Conservation (phyloP, 2,329 filamentous ascomycete species). For the Trichoderma sp. region DNA sequence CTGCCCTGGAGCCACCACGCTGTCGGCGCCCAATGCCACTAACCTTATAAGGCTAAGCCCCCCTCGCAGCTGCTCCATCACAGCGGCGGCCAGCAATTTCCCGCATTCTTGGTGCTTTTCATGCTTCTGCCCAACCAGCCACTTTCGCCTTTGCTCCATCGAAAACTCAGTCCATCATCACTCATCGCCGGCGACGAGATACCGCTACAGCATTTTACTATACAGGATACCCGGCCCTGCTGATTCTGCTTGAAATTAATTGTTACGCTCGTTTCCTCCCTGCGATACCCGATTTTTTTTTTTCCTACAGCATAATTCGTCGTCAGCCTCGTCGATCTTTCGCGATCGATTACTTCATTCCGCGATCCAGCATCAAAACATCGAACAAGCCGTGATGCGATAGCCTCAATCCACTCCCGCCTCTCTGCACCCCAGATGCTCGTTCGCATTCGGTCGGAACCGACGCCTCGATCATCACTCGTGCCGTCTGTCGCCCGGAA, state of each 20-base stretch:
- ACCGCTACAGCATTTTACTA: slow-evolving; percentile 14
- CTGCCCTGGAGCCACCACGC: not conserved
- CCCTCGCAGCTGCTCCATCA: slow-evolving; percentile 30
- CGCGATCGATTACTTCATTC: slow-evolving; percentile 17
- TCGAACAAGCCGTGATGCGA: slow-evolving; percentile 31
- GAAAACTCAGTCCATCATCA: slow-evolving; percentile 7
- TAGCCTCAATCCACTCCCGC: slow-evolving; percentile 28
- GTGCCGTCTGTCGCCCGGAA: slow-evolving; percentile 20
- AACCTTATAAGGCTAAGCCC: slow-evolving; percentile 28
- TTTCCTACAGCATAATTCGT: not conserved
- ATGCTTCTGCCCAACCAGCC: slow-evolving; percentile 17
- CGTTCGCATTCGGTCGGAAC: slow-evolving; percentile 27
- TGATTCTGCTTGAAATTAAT: slow-evolving; percentile 12
- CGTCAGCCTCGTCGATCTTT: not conserved
- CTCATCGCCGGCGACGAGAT: slow-evolving; percentile 28
- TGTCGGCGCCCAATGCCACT: slow-evolving; percentile 7
- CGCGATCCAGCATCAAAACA: slow-evolving; percentile 24
- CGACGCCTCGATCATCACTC: slow-evolving; percentile 6
- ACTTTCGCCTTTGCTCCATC: slow-evolving; percentile 15
- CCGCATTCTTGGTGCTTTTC: slow-evolving; percentile 34
- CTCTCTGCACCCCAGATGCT: slow-evolving; percentile 35
- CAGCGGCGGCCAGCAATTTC: slow-evolving; percentile 42
- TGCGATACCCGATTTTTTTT: not conserved
- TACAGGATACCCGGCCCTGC: not conserved
- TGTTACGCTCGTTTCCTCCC: slow-evolving; percentile 24